Evolutionary conservation across 805 yeast species (phyloP).

Genomic region (Yarrowia keelungensis): DNA sequence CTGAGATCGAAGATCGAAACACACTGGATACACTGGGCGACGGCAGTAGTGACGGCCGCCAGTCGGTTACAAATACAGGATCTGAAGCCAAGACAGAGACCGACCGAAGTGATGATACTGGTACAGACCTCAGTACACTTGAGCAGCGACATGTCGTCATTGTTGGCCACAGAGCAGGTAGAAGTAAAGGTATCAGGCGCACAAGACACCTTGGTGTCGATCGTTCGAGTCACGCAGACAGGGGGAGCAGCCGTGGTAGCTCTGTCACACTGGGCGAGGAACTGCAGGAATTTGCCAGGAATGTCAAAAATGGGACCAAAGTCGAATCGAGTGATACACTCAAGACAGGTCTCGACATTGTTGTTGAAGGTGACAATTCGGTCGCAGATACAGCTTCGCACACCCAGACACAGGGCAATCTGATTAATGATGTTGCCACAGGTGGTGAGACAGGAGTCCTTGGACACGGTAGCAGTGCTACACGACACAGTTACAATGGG

Average conservation of each 20-base stretch:
- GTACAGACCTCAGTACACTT: constrained; percentile 7
- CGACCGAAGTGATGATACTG: constrained; percentile 12
- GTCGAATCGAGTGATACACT: constrained; percentile 1
- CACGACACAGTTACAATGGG: constrained; percentile 5
- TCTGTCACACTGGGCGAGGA: constrained; percentile 5
- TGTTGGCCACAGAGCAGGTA: constrained; percentile 1
- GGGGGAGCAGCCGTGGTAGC: constrained; percentile 2
- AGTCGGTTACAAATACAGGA: constrained; percentile 15
- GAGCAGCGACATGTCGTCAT: not conserved
- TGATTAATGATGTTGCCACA: constrained; percentile 4
- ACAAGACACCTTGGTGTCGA: constrained; percentile 12
- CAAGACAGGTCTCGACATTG: constrained; percentile 8
- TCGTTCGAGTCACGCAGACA: constrained; percentile 1
- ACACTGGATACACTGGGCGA: constrained; percentile 30
- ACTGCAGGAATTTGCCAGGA: not conserved
- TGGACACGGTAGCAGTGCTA: not conserved
- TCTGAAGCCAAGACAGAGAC: constrained; percentile 9
- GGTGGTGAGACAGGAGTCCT: not conserved
- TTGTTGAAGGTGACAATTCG: constrained; percentile 5
- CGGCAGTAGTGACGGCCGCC: not conserved
- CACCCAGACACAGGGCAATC: constrained; percentile 17
- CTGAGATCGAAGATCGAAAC: constrained; percentile 18
- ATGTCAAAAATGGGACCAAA: not conserved
- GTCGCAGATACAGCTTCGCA: constrained; percentile 18
- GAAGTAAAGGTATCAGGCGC: not conserved